phyloP scores from a whole-genome alignment of 768 basidiomycete genomes.

The Piloderma croceum region DNA sequence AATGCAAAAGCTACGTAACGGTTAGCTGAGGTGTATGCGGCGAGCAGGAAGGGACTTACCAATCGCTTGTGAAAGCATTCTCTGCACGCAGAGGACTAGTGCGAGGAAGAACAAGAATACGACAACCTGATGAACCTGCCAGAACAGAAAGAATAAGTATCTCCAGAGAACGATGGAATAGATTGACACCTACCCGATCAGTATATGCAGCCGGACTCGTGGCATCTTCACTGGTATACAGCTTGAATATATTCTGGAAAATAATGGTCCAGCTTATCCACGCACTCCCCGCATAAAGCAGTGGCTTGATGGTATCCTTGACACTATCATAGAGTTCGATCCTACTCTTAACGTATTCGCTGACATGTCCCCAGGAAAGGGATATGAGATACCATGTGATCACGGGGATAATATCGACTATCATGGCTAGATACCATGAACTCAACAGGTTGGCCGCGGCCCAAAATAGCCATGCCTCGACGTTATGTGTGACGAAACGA shows the following conservation, averaged over 20 bases:
- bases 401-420: slow-evolving; percentile 63
- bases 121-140: slow-evolving; percentile 56
- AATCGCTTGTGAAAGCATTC: slow-evolving; percentile 66
- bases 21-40: slow-evolving; percentile 1
- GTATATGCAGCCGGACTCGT: slow-evolving; percentile 59
- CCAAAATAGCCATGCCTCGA: slow-evolving; percentile 80
- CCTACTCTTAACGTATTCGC: slow-evolving; percentile 57
- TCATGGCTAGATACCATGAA: slow-evolving; percentile 73
- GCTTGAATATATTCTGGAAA: slow-evolving; percentile 57
- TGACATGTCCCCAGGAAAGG: slow-evolving; percentile 69
- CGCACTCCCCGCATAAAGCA: slow-evolving; percentile 63
- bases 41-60: slow-evolving; percentile 22
- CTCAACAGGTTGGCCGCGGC: slow-evolving; percentile 70
- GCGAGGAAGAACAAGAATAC: slow-evolving; percentile 74
- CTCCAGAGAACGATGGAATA: not conserved
- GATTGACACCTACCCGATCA: slow-evolving; percentile 36
- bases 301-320: slow-evolving; percentile 65
- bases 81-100: slow-evolving; percentile 55
- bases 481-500: slow-evolving; percentile 56
- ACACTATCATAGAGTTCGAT: slow-evolving; percentile 67
- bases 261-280: slow-evolving; percentile 77
- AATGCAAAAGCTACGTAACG: slow-evolving; percentile 54
- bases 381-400: slow-evolving; percentile 48
- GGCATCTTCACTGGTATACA: slow-evolving; percentile 41
- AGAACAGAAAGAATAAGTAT: slow-evolving; percentile 1